Percentiles rank a stretch among this genome's conserved stretches.
These are phyloP conservation scores for Rhizopus sp. DNA, from an alignment of 371 early-diverging fungal genomes.

Conservation along the genomic window DNA sequence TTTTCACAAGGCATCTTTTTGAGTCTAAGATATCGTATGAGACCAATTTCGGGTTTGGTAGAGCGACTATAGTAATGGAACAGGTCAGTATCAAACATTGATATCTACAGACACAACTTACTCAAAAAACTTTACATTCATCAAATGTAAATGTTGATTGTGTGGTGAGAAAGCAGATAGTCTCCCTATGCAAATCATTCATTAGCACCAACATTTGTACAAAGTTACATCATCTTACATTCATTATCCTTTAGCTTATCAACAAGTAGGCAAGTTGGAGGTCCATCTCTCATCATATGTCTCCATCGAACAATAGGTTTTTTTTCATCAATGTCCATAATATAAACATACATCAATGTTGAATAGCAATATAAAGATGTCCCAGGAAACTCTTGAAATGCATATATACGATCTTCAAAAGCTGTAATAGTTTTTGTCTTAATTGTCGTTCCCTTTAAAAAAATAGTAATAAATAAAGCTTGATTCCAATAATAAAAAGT, in stretches of 20 bases:
- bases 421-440: conserved; percentile 5
- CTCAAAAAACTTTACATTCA: not conserved
- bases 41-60: not conserved
- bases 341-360: conserved; percentile 7
- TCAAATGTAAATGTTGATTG: not conserved
- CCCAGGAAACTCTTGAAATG: conserved; percentile 6
- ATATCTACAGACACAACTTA: not conserved
- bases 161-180: not conserved
- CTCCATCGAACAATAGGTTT: conserved; percentile 11
- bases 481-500: not conserved
- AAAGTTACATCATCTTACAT: conserved; percentile 4
- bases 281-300: conserved; percentile 15
- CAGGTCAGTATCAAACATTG: not conserved
- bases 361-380: conserved; percentile 11
- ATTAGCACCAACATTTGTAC: not conserved
- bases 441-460: not conserved
- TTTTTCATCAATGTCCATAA: conserved; percentile 8
- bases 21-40: not conserved
- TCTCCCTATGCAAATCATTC: not conserved
- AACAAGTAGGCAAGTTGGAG: conserved; percentile 3
- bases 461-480: not conserved
- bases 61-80: not conserved
- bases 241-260: not conserved
- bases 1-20: not conserved
- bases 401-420: conserved; percentile 16